Conservation (phyloP, 768 basidiomycete genomes). For the Cystoderma amianthinum region DNA sequence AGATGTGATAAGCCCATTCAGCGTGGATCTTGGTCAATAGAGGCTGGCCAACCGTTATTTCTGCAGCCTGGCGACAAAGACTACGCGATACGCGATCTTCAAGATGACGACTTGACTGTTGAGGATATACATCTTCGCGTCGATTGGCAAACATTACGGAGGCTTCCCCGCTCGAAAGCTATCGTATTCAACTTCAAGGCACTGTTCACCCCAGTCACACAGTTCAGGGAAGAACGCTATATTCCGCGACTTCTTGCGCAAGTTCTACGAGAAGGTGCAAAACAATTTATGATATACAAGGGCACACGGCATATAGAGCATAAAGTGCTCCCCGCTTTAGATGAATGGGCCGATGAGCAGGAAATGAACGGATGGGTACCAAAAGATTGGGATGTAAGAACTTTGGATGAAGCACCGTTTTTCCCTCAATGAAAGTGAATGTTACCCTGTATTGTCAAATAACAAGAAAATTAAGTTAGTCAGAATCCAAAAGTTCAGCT, state of each 20-base stretch:
- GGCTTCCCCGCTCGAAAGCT: constrained; percentile 37
- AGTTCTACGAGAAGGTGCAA: constrained; percentile 31
- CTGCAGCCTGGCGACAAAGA: constrained; percentile 30
- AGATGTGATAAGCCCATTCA: constrained; percentile 42
- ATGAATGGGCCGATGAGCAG: constrained; percentile 40
- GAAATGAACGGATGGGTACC: constrained; percentile 39
- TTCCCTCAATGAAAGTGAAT: constrained; percentile 35
- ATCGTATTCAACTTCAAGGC: constrained; percentile 51
- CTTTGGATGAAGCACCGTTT: constrained; percentile 43
- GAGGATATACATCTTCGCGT: constrained; percentile 40
- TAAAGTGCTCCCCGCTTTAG: constrained; percentile 35
- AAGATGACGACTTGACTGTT: constrained; percentile 25
- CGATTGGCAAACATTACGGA: constrained; percentile 49
- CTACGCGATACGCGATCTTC: constrained; percentile 23
- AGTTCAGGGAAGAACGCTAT: constrained; percentile 37
- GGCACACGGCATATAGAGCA: constrained; percentile 32
- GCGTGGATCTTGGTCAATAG: constrained; percentile 44
- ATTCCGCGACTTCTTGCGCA: constrained; percentile 40
- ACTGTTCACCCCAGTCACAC: constrained; percentile 40
- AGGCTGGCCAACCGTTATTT: constrained; percentile 42
- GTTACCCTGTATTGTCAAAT: neutral
- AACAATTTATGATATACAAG: constrained; percentile 36
- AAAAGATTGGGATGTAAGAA: constrained; percentile 39
- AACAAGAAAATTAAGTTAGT: constrained; percentile 1
- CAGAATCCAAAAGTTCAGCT: constrained; percentile 57